Evolutionary conservation across 1,284 basidiomycete species (phyloP).

Genomic region (Ustilago tritici): DNA sequence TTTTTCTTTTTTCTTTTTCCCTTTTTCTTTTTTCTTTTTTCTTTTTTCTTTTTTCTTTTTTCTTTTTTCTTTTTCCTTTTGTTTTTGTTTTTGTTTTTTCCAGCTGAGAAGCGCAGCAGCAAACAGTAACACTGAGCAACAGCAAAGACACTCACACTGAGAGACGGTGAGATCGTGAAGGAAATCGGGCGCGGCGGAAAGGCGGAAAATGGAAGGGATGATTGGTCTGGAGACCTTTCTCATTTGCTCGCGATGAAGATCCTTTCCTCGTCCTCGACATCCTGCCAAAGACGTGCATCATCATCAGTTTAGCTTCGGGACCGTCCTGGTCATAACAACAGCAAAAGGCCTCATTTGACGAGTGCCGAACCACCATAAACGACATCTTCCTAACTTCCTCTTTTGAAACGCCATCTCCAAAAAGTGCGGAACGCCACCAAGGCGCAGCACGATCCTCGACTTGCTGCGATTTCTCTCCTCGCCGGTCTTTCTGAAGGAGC

Average conservation of each 20-base stretch:
- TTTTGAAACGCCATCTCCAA: neutral
- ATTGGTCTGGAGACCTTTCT: constrained; percentile 1
- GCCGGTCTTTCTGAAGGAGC: neutral
- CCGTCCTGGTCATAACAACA: constrained; percentile 2
- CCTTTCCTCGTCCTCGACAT: constrained; percentile 14
- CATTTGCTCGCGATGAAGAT: constrained; percentile 8
- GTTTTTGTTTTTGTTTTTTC: neutral
- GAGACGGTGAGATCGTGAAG: neutral
- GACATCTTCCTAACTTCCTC: neutral
- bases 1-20: constrained; percentile 16
- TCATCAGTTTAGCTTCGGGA: neutral
- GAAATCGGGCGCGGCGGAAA: neutral
- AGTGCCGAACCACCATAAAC: neutral
- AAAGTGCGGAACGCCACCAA: constrained; percentile 1
- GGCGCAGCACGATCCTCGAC: constrained; percentile 8
- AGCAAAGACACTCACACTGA: neutral
- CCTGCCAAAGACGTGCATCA: neutral
- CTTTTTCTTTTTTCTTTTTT: neutral
- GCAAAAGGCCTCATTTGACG: neutral
- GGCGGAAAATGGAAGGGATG: neutral
- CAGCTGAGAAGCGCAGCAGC: neutral
- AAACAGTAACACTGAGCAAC: too few relatives aligned
- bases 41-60: neutral
- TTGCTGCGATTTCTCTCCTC: neutral
- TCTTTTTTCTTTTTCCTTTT: neutral